Conservation (phyloP, 768 basidiomycete species). For the Asterophora parasitica region DNA sequence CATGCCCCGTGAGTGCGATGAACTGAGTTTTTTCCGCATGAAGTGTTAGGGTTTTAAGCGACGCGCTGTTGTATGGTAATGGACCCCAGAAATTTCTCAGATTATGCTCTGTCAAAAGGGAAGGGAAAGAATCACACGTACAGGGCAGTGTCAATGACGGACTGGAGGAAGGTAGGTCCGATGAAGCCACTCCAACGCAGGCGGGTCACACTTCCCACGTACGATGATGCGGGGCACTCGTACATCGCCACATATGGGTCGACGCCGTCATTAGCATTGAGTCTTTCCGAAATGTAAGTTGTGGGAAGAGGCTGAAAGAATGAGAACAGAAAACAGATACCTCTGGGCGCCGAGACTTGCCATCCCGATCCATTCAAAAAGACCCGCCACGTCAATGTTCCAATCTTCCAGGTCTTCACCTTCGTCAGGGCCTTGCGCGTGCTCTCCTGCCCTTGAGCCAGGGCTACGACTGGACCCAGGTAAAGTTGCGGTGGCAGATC, state of each 20-base stretch:
- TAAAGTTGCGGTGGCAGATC: neutral
- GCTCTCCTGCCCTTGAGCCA: too few species aligned
- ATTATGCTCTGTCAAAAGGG: neutral
- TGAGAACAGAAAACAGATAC: constrained; percentile 26
- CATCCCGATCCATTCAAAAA: constrained; percentile 78
- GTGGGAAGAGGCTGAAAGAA: constrained; percentile 4
- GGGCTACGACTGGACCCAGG: neutral
- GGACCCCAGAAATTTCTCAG: neutral
- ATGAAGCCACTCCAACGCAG: constrained; percentile 62
- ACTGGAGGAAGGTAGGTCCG: constrained; percentile 45
- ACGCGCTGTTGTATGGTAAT: constrained; percentile 6
- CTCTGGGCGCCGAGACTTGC: constrained; percentile 62
- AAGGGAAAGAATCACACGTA: constrained; percentile 16
- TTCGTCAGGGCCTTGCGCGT: neutral
- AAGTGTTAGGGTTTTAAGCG: constrained; percentile 4
- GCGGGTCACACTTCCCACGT: constrained; percentile 44
- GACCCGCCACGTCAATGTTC: constrained; percentile 34
- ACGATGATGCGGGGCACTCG: constrained; percentile 42
- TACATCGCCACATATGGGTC: constrained; percentile 71
- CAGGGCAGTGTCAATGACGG: constrained; percentile 42
- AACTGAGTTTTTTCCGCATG: constrained; percentile 25
- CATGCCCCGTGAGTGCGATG: constrained; percentile 41
- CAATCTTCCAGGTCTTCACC: constrained; percentile 46
- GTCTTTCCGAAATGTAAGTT: constrained; percentile 29
- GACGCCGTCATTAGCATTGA: constrained; percentile 56